Base-by-base conservation (phyloP, 257 asterid genomes). In the Thymus quinquecostatus region DNA sequence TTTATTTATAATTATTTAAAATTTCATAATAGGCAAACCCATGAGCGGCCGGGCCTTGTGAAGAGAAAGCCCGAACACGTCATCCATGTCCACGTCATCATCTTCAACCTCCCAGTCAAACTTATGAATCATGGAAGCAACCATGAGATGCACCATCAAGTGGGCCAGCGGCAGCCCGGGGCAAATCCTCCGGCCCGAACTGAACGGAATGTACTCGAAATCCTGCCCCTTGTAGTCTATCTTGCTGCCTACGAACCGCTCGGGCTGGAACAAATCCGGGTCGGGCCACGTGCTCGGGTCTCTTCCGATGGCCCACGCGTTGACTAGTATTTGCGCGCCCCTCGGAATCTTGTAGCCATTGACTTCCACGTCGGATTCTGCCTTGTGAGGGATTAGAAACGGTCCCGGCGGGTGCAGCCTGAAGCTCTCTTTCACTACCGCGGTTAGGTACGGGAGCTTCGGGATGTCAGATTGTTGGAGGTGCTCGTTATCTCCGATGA, bases 141-240 rank as follows among this genome's bases (percentile, higher is more conserved):
- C 14, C 29, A 64, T 73, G 10, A 56, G 66, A 33, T 64, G 66
- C 32, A 64, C 28, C 53, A 64, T 54, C 14, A 10, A n/a, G 10
- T 73, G 67, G 2, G 72, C 72, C 30, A 64, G 6, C 4, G 78
- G 78, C 33, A 73, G 0, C 9, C 66, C 72, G 3, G 43, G 72
- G 8, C 78, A 73, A 1, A 73, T 73, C 33, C 72, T 73, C 10
- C 72, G 29, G 9, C 77, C 66, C 1, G 66, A 56, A 0, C 78
- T 13, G 7, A 73, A 73, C 10, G 72, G 48, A 7, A 73, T 11
- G 4, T 55, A 14, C 53, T 64, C 72, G 2, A 74, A 74, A 66
- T 57, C 41, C 10, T 65, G 59, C 5, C 68, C 78, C 36, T 5
- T 64, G 14, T 44, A 55, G 53, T 73, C 73, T 3, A 58, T n/a